Evolutionary conservation across 2,329 filamentous ascomycete species (phyloP).

Genomic region (Pseudonectria buxi): DNA sequence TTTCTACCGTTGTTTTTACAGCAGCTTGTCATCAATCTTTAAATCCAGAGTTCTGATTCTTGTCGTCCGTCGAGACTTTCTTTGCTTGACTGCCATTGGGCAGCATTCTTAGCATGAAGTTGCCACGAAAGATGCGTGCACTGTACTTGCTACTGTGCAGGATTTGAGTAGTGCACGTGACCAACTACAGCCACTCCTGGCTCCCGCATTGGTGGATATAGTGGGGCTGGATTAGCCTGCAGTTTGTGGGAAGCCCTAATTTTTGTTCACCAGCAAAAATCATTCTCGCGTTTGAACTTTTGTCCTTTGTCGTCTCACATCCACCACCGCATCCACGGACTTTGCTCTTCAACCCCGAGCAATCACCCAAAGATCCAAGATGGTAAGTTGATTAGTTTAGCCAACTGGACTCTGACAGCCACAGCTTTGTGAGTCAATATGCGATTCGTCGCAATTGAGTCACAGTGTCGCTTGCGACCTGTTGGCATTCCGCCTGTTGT

Average conservation of each 20-base stretch:
- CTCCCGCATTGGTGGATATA: conserved; percentile 12
- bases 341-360: conserved; percentile 30
- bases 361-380: conserved; percentile 33
- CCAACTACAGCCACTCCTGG: conserved; percentile 4
- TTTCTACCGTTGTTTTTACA: too few relatives aligned
- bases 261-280: conserved; percentile 27
- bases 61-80: background rate
- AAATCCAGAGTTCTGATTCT: background rate
- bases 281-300: conserved; percentile 17
- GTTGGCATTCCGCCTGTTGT: conserved; percentile 30
- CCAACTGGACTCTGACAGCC: conserved; percentile 32
- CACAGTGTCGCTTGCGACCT: conserved; percentile 25
- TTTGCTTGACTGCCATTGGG: too few relatives aligned
- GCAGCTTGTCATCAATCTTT: too few relatives aligned
- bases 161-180: background rate
- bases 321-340: conserved; percentile 25
- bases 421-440: conserved; percentile 31
- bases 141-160: conserved; percentile 2
- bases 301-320: conserved; percentile 20
- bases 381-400: conserved; percentile 32
- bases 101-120: too few relatives aligned
- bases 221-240: conserved; percentile 10
- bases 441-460: conserved; percentile 28
- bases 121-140: too few relatives aligned
- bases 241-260: conserved; percentile 30